Base-by-base conservation (phyloP, 2,329 filamentous ascomycete species). In the Grosmannia serpens region DNA sequence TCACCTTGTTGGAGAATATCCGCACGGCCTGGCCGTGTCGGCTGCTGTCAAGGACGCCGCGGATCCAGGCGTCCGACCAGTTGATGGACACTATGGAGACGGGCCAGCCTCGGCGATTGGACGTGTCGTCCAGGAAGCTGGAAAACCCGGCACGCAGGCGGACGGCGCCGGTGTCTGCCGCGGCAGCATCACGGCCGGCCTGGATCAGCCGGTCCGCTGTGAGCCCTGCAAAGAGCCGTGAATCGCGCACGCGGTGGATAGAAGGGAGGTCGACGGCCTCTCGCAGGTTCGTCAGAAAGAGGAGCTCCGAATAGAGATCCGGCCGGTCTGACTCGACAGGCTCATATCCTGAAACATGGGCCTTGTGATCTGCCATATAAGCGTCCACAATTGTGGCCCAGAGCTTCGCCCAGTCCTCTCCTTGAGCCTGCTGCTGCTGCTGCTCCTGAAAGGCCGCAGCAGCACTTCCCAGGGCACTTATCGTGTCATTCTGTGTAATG, bases 401-500 rank as follows among this genome's bases (percentile, higher is more conserved):
- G 24, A 67, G 66, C 3, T 65, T 61, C 11, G 68, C 61, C n/a
- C 78, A 68, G 20, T 55, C 57, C 24, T 33, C 41, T 27, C 13
- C 33, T 26, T 22, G n/a, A 24, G 24, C 6, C 20, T 3, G n/a
- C n/a, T 13, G 59, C 24, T 52, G 44, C 15, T 41, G 55, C 35
- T 46, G 29, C 11, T 65, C 62, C 58, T 72, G 69, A 58, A 69
- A 68, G 24, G 62, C 63, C 50, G 80, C 73, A 57, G 75, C 76
- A 27, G 72, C 72, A 22, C 70, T 63, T 52, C 74, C 77, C 5
- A 84, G 73, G 47, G 72, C 68, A 58, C 69, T 67, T 47, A 83
- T 78, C 47, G 80, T 82, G 69, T 84, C 81, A 33, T 73, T 60
- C 15, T 71, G 68, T 22, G 81, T 83, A 62, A 84, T 81, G 20